These are phyloP conservation scores for Aspergillus mulundensis DNA, from an alignment of 495 filamentous ascomycete species.

Conservation along the genomic window DNA sequence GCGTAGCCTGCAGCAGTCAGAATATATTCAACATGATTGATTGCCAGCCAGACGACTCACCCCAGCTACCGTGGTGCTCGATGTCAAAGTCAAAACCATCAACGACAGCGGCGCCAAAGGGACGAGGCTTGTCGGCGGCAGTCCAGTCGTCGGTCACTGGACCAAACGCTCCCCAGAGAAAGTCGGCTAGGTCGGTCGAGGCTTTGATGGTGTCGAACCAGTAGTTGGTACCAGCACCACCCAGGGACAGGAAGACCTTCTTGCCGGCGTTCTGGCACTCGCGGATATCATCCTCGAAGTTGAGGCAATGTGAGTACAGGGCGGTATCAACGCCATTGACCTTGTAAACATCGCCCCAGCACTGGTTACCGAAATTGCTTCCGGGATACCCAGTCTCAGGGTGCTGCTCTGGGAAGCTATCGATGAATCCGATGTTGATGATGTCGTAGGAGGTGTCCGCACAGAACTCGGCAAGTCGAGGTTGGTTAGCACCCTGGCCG, in stretches of 20 bases:
- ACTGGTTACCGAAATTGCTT: constrained; percentile 12
- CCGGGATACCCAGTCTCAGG: constrained; percentile 3
- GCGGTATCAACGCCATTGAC: constrained; percentile 1
- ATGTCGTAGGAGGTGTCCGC: constrained; percentile 57
- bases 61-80: constrained; percentile 43
- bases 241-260: constrained; percentile 62
- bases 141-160: constrained; percentile 40
- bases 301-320: background rate
- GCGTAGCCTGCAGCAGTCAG: constrained; percentile 32
- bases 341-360: constrained; percentile 9
- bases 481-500: constrained; percentile 46
- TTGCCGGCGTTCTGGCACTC: constrained; percentile 62
- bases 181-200: constrained; percentile 51
- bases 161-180: constrained; percentile 63
- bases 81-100: constrained; percentile 75
- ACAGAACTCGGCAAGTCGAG: constrained; percentile 54
- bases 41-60: constrained; percentile 29
- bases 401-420: constrained; percentile 55
- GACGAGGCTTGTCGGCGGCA: constrained; percentile 41
- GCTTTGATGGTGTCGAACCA: constrained; percentile 27
- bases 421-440: constrained; percentile 63
- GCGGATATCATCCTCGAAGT: constrained; percentile 13
- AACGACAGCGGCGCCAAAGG: constrained; percentile 56
- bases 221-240: constrained; percentile 48
- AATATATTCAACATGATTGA: background rate